phyloP scores from a whole-genome alignment of 1,284 basidiomycete genomes.

The Cryptococcus sp. region DNA sequence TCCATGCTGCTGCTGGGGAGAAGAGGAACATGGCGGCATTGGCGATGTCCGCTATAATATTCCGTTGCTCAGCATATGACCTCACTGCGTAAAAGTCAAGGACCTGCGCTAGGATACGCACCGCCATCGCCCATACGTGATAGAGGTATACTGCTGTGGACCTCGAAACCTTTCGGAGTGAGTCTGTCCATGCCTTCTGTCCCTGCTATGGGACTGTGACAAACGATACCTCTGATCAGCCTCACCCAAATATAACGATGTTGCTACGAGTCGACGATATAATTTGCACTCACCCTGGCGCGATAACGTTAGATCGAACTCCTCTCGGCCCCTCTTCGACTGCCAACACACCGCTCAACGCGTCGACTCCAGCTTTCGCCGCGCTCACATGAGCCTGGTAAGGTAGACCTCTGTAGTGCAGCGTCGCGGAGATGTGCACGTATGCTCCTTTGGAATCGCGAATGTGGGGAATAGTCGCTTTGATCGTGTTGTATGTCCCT shows the following conservation, averaged over 20 bases:
- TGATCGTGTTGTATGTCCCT: slow-evolving; percentile 92
- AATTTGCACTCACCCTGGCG: slow-evolving; percentile 67
- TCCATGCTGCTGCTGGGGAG: slow-evolving; percentile 78
- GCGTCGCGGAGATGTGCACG: slow-evolving; percentile 85
- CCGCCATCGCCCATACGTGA: slow-evolving; percentile 66
- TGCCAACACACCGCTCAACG: slow-evolving; percentile 77
- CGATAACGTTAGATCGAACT: slow-evolving; percentile 89
- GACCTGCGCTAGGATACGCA: slow-evolving; percentile 16
- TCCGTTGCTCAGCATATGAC: neutral
- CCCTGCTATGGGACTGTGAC: slow-evolving; percentile 64
- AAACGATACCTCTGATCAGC: neutral
- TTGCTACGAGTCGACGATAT: too few species aligned
- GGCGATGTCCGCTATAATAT: slow-evolving; percentile 65
- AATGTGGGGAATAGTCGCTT: slow-evolving; percentile 77
- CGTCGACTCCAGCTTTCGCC: slow-evolving; percentile 93
- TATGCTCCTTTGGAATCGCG: slow-evolving; percentile 76
- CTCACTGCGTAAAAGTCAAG: neutral
- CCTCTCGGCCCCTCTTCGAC: slow-evolving; percentile 93
- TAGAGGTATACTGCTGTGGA: slow-evolving; percentile 56
- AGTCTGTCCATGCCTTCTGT: slow-evolving; percentile 85
- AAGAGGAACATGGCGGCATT: slow-evolving; percentile 84
- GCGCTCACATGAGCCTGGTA: slow-evolving; percentile 92
- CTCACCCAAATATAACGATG: too few species aligned
- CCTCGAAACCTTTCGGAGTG: slow-evolving; percentile 55
- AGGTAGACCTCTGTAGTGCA: slow-evolving; percentile 88